phyloP scores from a whole-genome alignment of 768 basidiomycete species.

The Cystoderma amianthinum region DNA sequence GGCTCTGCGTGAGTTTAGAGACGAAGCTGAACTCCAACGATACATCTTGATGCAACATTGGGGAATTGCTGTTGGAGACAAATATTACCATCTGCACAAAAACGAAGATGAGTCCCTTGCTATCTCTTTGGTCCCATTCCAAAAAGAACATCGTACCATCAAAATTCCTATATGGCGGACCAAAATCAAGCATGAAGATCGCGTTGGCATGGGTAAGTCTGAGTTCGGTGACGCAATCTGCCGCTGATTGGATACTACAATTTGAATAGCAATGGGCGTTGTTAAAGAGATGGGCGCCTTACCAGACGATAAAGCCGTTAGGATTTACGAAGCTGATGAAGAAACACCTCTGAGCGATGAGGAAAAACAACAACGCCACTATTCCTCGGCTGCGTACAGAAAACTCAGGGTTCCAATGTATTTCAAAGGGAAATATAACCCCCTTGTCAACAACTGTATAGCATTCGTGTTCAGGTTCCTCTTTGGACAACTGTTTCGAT shows the following conservation, averaged over 20 bases:
- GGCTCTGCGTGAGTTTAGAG: neutral
- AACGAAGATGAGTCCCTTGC: neutral
- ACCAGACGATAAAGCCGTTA: neutral
- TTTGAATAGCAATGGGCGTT: neutral
- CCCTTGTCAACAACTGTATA: neutral
- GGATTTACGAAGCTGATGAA: neutral
- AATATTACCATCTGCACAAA: constrained; percentile 1
- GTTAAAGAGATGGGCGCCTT: neutral
- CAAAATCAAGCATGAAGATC: constrained; percentile 1
- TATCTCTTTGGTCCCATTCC: neutral
- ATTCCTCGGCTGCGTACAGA: neutral
- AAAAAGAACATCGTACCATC: neutral
- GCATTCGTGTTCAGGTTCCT: neutral
- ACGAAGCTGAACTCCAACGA: neutral
- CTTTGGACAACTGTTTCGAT: neutral
- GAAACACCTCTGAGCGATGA: neutral
- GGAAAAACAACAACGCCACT: neutral
- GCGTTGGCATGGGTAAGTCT: neutral
- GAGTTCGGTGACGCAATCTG: no score
- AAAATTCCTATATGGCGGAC: constrained; percentile 1
- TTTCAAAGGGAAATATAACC: neutral
- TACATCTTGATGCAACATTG: constrained; percentile 1
- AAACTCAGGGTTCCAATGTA: neutral
- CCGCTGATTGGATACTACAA: no score
- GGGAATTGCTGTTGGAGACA: neutral